Evolutionary conservation across 179 eudicot genomes (phyloP), one percentile per base, ranked within the genome.

Genomic region (Beta lomatogona): DNA sequence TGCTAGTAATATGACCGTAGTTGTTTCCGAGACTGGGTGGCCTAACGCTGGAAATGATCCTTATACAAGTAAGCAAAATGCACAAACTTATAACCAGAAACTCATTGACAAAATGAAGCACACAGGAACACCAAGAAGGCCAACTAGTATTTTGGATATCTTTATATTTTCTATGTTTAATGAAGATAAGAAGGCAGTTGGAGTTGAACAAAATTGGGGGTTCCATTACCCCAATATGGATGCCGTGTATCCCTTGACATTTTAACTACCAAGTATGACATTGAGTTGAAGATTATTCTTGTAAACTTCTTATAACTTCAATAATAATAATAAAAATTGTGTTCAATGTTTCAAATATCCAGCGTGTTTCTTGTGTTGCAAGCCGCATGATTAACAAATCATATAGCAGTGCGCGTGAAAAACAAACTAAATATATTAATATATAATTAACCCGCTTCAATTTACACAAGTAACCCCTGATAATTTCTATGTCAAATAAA

Each of bases 81-180:
- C 91, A 3, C 45, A 41, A 6, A 65, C 74, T 8, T 87, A 86
- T 18, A 87, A 86, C 46, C 85, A 70, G 13, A 79, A 70, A 36
- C 76, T 86, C 0, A 78, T 81, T 3, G 9, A 73, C 45, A 81
- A 77, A n/a, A 60, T 83, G 48, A 78, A 67, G 57, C 15, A 4
- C 0, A 60, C 4, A 3, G 90, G 88, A 22, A 89, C 90, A 6
- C 90, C 91, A 18, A 83, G 57, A 57, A 73, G 80, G 73, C 88
- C 88, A 4, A 5, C 21, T 2, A 12, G 8, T 4, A 5, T 45
- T 14, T 45, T 84, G 19, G 85, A 84, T 9, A 76, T 65, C 6
- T 89, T 77, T 15, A 21, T 88, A 8, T 87, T 87, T 55, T 79
- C 87, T 11, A 81, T 86, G 89, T 89, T 86, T 65, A 81, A 86